These are phyloP conservation scores for Triticum urartu DNA, from an alignment of 176 grass and related monocot genomes.

Conservation along the genomic window DNA sequence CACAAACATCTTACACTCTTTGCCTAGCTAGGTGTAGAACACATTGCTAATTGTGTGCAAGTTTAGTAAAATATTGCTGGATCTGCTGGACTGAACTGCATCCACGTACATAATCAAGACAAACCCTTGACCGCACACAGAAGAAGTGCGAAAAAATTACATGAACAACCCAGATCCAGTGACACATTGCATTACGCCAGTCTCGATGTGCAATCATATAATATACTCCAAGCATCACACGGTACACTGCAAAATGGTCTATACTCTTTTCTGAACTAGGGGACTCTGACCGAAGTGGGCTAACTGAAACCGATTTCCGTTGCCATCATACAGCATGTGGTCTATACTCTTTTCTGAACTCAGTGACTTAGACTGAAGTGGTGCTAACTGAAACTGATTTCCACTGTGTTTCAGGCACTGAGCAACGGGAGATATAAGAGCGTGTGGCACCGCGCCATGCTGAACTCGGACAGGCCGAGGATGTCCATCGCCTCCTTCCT, in stretches of 20 bases:
- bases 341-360: too few relatives aligned
- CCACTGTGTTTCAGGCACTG: slow-evolving; percentile 29
- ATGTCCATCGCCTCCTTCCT: slow-evolving; percentile 78
- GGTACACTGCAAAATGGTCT: too few relatives aligned
- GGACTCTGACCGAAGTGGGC: neutral
- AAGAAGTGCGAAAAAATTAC: neutral
- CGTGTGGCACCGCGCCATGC: slow-evolving; percentile 63
- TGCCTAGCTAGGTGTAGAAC: too few relatives aligned
- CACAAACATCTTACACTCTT: neutral
- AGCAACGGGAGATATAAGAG: slow-evolving; percentile 70
- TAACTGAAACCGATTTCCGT: neutral
- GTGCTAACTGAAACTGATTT: neutral
- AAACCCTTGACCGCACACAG: neutral
- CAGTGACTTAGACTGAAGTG: too few relatives aligned
- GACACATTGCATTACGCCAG: too few relatives aligned
- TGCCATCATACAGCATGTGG: too few relatives aligned
- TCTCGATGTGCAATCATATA: neutral
- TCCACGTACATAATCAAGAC: too few relatives aligned
- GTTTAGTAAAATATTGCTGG: neutral
- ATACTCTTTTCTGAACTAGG: neutral
- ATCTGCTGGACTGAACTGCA: too few relatives aligned
- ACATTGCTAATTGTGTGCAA: neutral
- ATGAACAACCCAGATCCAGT: neutral
- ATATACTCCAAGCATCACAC: too few relatives aligned
- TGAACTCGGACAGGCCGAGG: slow-evolving; percentile 51